Evolutionary conservation across 768 basidiomycete species (phyloP), one percentile per base, ranked within the genome.

Genomic region (Lactarius akahatsu): DNA sequence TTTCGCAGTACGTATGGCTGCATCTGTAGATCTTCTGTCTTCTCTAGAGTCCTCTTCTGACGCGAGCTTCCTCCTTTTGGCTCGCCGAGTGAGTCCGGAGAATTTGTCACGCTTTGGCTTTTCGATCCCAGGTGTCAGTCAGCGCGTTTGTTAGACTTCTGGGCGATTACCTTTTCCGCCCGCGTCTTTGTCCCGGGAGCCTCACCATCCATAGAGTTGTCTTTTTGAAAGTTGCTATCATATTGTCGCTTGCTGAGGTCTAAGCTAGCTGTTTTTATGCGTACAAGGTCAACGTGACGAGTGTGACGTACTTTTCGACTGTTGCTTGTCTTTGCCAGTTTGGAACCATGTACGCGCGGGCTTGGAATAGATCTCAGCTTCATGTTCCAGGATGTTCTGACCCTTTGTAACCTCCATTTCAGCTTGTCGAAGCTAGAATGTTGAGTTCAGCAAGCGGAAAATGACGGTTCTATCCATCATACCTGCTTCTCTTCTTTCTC

Each of bases 331-430:
- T 75, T 89, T 91, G 64, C 82, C 81, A 10, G 83, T 86, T 78
- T 98, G 97, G 83, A 99, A 99, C 97, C 97, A 99, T n/a, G 95
- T 98, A 71, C 96, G 84, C 20, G 94, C 94, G 6, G 97, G 97
- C 65, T 96, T 82, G 26, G 92, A 89, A 76, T 87, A 92, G 71
- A 99, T 99, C 78, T 98, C 96, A 13, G 82, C 85, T 76, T 92
- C 85, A 69, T 98, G 94, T 74, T 97, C 90, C 58, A 98, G 86
- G 83, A 98, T 87, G 75, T 99, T 99, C 77, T 96, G 85, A 26
- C 95, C 93, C 76, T 98, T 99, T 70, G 83, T 88, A 32, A 99
- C 73, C 76, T 98, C 93, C 95, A 98, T 97, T 76, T 99, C 96
- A 16, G 93, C 96, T 74, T 84, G 86, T 59, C 92, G 87, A 58